Base-by-base conservation (phyloP, 768 basidiomycete genomes). In the Mycena olivaceomarginata region DNA sequence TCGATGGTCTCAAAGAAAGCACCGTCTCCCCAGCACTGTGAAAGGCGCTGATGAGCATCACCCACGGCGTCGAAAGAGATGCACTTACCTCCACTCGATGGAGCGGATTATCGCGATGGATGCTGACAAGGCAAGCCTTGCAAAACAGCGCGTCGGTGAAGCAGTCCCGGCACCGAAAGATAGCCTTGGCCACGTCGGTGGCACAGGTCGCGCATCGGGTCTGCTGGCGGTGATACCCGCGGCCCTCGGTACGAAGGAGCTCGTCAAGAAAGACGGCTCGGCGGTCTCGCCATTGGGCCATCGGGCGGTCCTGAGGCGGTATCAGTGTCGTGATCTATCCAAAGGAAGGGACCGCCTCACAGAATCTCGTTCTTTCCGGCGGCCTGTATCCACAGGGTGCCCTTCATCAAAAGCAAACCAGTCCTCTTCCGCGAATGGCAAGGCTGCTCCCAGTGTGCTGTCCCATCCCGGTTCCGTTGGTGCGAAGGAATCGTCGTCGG, bases 21-120 rank as follows among this genome's bases (percentile, higher is more conserved):
- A 7, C 2, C 39, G 2, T 40, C 40, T 4, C 31, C 31, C 31
- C 31, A 31, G 31, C 31, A 31, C 31, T 31, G 31, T 31, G 2
- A 31, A 31, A 31, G 31, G 31, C 31, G 31, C 31, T 31, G 31
- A 31, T 31, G 31, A 31, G 31, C 31, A 31, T 31, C 31, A 31
- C n/a, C 31, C 31, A 3, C 31, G 3, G 31, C 31, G 31, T 31
- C 31, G n/a, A 31, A 31, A 31, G 31, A 31, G 31, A 31, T 31
- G 31, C 31, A 31, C 31, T 31, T 5, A 64, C 70, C 70, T 72
- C 60, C 6, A 72, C 53, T 5, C 51, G 41, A 68, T 77, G 67
- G 3, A 72, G 20, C 2, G 70, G 70, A 22, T 40, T 53, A 8
- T 72, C 60, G 2, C 37, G 7, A 13, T 72, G 70, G 7, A 37